phyloP scores from a whole-genome alignment of 1,139 yeast genomes.

The Candida neerlandica region DNA sequence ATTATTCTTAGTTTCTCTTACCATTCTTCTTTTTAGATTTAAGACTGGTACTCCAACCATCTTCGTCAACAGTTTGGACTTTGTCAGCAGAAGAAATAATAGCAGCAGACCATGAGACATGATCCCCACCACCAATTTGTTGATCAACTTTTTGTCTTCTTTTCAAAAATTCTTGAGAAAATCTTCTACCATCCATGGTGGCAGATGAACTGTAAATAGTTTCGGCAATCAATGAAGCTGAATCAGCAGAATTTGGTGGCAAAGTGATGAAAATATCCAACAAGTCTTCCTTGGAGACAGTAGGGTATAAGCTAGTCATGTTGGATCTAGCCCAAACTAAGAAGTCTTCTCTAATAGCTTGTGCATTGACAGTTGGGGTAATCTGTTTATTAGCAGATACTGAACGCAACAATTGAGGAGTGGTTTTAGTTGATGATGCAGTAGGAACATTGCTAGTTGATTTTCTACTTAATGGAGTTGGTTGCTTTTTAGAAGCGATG shows the following conservation, averaged over 20 bases:
- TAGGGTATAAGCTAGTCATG: conserved; percentile 70
- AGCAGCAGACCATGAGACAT: conserved; percentile 69
- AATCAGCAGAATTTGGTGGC: conserved; percentile 67
- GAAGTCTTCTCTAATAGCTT: conserved; percentile 62
- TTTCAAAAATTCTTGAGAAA: conserved; percentile 86
- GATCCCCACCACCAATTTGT: conserved; percentile 52
- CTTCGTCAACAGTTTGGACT: conserved; percentile 56
- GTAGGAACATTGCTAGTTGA: conserved; percentile 13
- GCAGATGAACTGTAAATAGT: conserved; percentile 89
- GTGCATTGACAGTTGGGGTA: conserved; percentile 28
- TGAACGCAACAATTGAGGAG: conserved; percentile 50
- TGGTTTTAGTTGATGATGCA: conserved; percentile 29
- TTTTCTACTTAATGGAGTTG: conserved; percentile 25
- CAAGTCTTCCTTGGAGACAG: conserved; percentile 75
- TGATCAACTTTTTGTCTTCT: conserved; percentile 73
- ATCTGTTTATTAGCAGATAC: conserved; percentile 42
- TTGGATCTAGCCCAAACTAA: conserved; percentile 82
- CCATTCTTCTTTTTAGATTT: conserved; percentile 56
- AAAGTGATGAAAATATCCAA: conserved; percentile 78
- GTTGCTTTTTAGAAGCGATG: conserved; percentile 28
- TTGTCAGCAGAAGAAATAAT: conserved; percentile 51
- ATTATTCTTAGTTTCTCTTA: conserved; percentile 9
- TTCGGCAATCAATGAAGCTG: conserved; percentile 86
- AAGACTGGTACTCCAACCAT: conserved; percentile 68
- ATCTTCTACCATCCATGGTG: conserved; percentile 93